Evolutionary conservation across 371 early-diverging fungal genomes (phyloP), one percentile per base, ranked within the genome.

Genomic region (Actinomortierella wolfii): DNA sequence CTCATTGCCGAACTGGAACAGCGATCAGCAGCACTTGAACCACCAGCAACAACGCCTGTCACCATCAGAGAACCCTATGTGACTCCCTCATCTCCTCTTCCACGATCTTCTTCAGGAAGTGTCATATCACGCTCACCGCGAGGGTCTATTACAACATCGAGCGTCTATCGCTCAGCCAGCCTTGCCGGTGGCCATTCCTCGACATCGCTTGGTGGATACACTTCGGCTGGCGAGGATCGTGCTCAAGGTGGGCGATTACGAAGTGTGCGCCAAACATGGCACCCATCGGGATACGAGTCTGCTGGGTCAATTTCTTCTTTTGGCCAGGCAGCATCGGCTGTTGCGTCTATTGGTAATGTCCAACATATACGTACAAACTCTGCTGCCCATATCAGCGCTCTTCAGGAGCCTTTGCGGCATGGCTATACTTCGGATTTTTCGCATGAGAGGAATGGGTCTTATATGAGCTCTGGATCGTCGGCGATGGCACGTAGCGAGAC

Each of bases 371-470:
- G 62, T 29, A 50, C 29, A 7, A 46, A 50, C 25, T 56, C 68
- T 11, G 45, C 56, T 1, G 29, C 59, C 1, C 58, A 54, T 7
- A 49, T 29, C 18, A 53, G n/a, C 25, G 11, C 53, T 23, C 23
- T 48, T 48, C 48, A 8, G 29, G 25, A 5, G 14, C 14, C 44
- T 42, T n/a, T 15, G 20, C 43, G 42, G 20, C 42, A 50, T 21
- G 68, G 69, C 2, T 68, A 68, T 43, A 29, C n/a, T 1, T 62
- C 69, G 3, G 69, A 68, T 25, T 68, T 49, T 23, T 45, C 59
- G 15, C 25, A 56, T 18, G 63, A 62, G 14, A 54, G 56, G 2
- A 50, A 58, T 17, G 18, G 18, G 47, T 47, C 47, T 51, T 23
- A 11, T 4, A 48, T 17, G 52, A 42, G 17, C 8, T 43, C 2